Evolutionary conservation across 805 yeast genomes (phyloP).

Genomic region (Hanseniaspora lachancei): DNA sequence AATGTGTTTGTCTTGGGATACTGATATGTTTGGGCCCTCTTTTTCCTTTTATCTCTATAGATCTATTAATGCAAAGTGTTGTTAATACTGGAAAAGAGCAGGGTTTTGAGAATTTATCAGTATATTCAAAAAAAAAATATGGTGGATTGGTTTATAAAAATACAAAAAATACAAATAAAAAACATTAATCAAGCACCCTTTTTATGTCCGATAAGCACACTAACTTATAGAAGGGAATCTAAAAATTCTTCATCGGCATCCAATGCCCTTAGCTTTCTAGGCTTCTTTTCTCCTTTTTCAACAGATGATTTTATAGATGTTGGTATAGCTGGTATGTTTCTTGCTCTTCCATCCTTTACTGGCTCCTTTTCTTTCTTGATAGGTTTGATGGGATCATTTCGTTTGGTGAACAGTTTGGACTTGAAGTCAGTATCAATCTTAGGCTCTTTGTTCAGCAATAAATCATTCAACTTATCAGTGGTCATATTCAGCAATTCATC

Average conservation of each 20-base stretch:
- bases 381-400: background rate
- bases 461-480: constrained; percentile 1
- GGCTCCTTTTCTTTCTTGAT: background rate
- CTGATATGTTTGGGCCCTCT: background rate
- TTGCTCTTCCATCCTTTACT: background rate
- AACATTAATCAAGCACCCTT: no score
- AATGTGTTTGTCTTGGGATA: background rate
- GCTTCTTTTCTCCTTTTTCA: background rate
- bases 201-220: background rate
- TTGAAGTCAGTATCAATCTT: background rate
- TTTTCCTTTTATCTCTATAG: no score
- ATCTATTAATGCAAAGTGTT: background rate
- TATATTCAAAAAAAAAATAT: no score
- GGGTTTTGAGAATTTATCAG: no score
- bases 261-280: background rate
- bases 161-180: background rate
- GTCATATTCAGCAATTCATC: constrained; percentile 3
- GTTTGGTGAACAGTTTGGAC: background rate
- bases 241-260: constrained; percentile 2
- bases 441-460: background rate
- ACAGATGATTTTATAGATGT: background rate
- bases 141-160: no score
- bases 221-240: background rate
- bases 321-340: constrained; percentile 1
- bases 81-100: no score